Evolutionary conservation across 306 rosid genomes (phyloP), one percentile per base, ranked within the genome.

Genomic region (Argentina anserina): DNA sequence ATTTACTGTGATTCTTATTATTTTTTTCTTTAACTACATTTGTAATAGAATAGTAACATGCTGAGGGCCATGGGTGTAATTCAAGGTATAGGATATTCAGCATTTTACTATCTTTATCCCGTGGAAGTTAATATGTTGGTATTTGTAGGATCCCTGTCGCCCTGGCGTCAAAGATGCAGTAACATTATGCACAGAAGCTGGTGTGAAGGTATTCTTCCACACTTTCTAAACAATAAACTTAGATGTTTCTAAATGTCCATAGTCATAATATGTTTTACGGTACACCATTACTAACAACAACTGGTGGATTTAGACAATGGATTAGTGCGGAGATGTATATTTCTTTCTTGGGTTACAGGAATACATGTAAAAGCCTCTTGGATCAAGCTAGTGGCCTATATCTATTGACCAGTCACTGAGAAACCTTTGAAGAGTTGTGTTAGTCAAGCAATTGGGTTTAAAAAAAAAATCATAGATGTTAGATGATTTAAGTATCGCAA

Each of bases 101-200:
- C 15, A 47, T 17, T 31, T 20, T 7, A 17, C 25, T 60, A 3
- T 5, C 45, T 34, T 58, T 28, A 3, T 60, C 33, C 6, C 2
- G 13, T 56, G 15, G 13, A 61, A 60, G 34, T 65, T 50, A 70
- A 70, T 64, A 21, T 29, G 37, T 13, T 31, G 40, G 28, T 60
- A 4, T 69, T 17, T 71, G 60, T 81, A 94, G 98, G 98, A 94
- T 87, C 98, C 98, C 53, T 91, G 97, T 78, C 98, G 98, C 25
- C 73, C 71, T 75, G 83, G 97, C 53, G 98, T 94, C 69, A 80
- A 79, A 78, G 91, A 88, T 9, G 98, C 98, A 10, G 97, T 94
- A 56, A 72, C 49, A 52, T 6, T 88, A 69, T 94, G 98, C 86
- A 82, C 87, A 8, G 84, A 69, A 5, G 96, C 98, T 60, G 98